phyloP scores from a whole-genome alignment of 164 flowering plant genomes.

The Litsea cubeba region DNA sequence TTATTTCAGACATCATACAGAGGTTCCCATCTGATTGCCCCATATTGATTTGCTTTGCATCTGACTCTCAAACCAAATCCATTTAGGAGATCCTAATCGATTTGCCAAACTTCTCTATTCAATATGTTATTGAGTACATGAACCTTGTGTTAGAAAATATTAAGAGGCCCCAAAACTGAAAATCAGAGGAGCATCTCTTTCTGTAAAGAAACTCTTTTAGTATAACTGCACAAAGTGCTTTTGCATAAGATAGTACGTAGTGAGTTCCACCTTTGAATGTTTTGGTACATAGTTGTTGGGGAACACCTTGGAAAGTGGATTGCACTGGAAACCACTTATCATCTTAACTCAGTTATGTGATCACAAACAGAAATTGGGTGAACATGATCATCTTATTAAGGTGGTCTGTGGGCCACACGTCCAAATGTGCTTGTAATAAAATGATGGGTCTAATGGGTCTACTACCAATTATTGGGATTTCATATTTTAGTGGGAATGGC shows the following conservation, averaged over 20 bases:
- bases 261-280: neutral
- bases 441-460: neutral
- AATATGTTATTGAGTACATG: neutral
- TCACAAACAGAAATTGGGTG: neutral
- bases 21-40: neutral
- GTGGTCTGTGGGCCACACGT: neutral
- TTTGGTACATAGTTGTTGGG: too few relatives aligned
- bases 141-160: neutral
- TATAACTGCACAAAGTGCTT: neutral
- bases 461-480: neutral
- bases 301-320: too few relatives aligned
- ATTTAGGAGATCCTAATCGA: neutral
- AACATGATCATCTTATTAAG: too few relatives aligned
- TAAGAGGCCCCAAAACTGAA: neutral
- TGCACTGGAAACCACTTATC: too few relatives aligned
- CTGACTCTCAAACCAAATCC: neutral
- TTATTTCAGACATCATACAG: neutral
- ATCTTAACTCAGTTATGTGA: neutral
- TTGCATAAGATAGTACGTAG: neutral
- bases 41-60: neutral
- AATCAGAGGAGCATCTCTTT: neutral
- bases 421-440: neutral
- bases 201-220: neutral
- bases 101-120: neutral
- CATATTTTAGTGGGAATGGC: neutral